A percentile compares a stretch with the other conserved stretches of the same genome.
Evolutionary conservation across 2,329 filamentous ascomycete species (phyloP).

Genomic region (Polychaeton citri): DNA sequence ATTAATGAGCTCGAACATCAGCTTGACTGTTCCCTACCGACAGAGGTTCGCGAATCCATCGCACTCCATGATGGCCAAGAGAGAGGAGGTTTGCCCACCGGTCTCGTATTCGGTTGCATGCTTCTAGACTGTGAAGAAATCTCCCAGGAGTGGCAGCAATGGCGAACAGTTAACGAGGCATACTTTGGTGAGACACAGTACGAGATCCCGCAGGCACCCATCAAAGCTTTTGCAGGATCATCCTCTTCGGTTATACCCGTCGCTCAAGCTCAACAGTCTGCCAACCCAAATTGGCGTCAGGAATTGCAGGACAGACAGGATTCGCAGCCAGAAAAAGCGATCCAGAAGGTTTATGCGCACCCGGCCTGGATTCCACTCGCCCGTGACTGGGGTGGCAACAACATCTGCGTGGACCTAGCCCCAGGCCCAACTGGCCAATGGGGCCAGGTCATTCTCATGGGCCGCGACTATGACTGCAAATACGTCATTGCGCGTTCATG

Average conservation of each 20-base stretch:
- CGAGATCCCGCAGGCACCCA: conserved; percentile 49
- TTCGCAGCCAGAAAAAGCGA: conserved; percentile 70
- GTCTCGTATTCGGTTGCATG: conserved; percentile 89
- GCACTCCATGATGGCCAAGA: conserved; percentile 94
- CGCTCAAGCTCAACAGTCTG: conserved; percentile 27
- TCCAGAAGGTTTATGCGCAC: conserved; percentile 89
- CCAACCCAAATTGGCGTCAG: conserved; percentile 55
- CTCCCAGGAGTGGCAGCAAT: conserved; percentile 93
- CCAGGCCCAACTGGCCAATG: conserved; percentile 82
- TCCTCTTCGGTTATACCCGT: conserved; percentile 44
- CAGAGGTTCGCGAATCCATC: conserved; percentile 86
- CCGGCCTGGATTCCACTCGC: conserved; percentile 91
- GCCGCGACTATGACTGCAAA: conserved; percentile 96
- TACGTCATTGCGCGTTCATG: conserved; percentile 91
- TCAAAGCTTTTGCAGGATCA: conserved; percentile 53
- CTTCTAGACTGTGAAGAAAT: conserved; percentile 96
- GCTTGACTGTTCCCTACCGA: conserved; percentile 82
- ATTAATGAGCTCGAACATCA: conserved; percentile 94
- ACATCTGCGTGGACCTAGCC: conserved; percentile 82
- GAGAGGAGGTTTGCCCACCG: conserved; percentile 77
- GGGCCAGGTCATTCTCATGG: conserved; percentile 94
- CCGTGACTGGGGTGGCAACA: conserved; percentile 97
- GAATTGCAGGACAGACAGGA: conserved; percentile 75
- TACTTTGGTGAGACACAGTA: conserved; percentile 47
- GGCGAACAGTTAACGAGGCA: conserved; percentile 85